phyloP scores from a whole-genome alignment of 1,284 basidiomycete genomes.

The Sanguinoderma infundibulare region DNA sequence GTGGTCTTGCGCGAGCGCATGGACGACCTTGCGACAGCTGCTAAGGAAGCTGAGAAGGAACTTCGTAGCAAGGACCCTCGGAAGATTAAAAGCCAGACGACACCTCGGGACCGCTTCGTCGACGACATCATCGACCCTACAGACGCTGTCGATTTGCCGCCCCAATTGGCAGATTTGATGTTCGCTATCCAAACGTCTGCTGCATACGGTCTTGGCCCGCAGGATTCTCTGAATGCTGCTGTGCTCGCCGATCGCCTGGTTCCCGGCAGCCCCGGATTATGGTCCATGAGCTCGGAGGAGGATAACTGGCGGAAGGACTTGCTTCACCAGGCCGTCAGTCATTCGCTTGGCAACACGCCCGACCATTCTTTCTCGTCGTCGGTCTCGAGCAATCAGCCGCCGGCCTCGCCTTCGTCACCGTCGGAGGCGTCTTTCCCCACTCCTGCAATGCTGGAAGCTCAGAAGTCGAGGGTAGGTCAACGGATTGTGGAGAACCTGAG shows the following conservation, averaged over 20 bases:
- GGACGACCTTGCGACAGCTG: conserved; percentile 67
- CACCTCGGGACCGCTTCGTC: conserved; percentile 35
- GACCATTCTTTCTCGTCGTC: conserved; percentile 40
- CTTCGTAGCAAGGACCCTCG: conserved; percentile 52
- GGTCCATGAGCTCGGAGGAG: conserved; percentile 57
- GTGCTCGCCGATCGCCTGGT: conserved; percentile 71
- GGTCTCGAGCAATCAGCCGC: conserved; percentile 19
- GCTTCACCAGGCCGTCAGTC: conserved; percentile 72
- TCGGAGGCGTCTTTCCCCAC: conserved; percentile 19
- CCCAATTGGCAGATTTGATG: conserved; percentile 63
- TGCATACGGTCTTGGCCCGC: conserved; percentile 66
- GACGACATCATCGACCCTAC: conserved; percentile 78
- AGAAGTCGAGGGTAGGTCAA: conserved; percentile 28
- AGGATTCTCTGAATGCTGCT: conserved; percentile 73
- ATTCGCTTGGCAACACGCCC: conserved; percentile 65
- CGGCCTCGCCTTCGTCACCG: conserved; percentile 25
- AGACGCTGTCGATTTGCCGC: conserved; percentile 76
- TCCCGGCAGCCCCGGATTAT: conserved; percentile 63
- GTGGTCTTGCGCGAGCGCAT: conserved; percentile 82
- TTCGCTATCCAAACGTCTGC: conserved; percentile 77
- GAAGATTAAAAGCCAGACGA: conserved; percentile 37
- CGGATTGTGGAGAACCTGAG: conserved; percentile 32
- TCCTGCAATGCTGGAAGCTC: conserved; percentile 18
- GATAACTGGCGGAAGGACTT: conserved; percentile 74
- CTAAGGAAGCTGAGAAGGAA: conserved; percentile 74